Conservation (phyloP, 805 yeast genomes). For the Jamesozyma hellenica region DNA sequence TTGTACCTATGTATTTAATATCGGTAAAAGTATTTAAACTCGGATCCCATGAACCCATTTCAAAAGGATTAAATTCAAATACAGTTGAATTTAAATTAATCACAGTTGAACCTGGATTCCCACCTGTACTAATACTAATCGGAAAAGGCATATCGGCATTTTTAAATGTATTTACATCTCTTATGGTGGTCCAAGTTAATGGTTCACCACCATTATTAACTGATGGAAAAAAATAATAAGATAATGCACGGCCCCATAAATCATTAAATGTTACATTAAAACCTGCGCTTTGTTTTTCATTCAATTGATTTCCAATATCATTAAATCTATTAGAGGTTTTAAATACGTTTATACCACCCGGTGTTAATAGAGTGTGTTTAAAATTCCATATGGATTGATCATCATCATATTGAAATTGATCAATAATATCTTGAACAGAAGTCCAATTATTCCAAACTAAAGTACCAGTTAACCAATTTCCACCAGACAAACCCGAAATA, state of each 20-base stretch:
- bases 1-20: slow-evolving; percentile 60
- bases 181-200: slow-evolving; percentile 45
- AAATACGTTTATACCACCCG: slow-evolving; percentile 53
- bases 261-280: slow-evolving; percentile 61
- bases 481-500: slow-evolving; percentile 73
- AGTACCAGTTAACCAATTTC: slow-evolving; percentile 71
- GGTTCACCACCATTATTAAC: slow-evolving; percentile 54
- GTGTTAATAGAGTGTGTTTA: slow-evolving; percentile 46
- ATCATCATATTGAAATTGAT: slow-evolving; percentile 49
- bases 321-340: slow-evolving; percentile 42
- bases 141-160: slow-evolving; percentile 65
- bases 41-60: slow-evolving; percentile 85
- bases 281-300: slow-evolving; percentile 50
- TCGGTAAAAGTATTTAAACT: slow-evolving; percentile 55
- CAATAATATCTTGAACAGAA: slow-evolving; percentile 38
- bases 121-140: slow-evolving; percentile 52
- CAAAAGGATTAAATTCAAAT: slow-evolving; percentile 54
- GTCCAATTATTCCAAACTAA: slow-evolving; percentile 65
- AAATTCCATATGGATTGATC: slow-evolving; percentile 70
- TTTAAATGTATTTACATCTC: slow-evolving; percentile 49
- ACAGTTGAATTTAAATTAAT: slow-evolving; percentile 59
- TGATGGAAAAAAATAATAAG: slow-evolving; percentile 62
- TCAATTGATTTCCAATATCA: slow-evolving; percentile 43
- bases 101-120: slow-evolving; percentile 48
- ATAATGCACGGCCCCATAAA: slow-evolving; percentile 68